Percentiles rank a stretch among this genome's conserved stretches.
phyloP scores from a whole-genome alignment of 2,329 filamentous ascomycete species.

The Niveomyces coronatus region DNA sequence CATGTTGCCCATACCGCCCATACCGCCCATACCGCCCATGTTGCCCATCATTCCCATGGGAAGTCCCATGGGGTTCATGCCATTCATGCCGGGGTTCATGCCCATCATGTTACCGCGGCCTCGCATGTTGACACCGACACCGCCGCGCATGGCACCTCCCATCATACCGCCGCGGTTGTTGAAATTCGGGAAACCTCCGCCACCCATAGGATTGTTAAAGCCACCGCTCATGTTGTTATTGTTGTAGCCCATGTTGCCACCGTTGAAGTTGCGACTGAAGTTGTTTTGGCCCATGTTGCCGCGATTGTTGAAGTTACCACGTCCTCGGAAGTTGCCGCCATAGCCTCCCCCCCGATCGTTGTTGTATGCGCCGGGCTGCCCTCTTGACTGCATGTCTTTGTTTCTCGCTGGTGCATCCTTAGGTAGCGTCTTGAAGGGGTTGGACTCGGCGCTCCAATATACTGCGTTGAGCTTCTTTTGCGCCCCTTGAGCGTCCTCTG shows the following conservation, averaged over 20 bases:
- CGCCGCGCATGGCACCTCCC: conserved; percentile 36
- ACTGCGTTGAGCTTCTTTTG: conserved; percentile 64
- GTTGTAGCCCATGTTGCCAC: conserved; percentile 29
- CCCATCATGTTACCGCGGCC: conserved; percentile 36
- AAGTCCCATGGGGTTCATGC: conserved; percentile 41
- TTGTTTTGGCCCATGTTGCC: conserved; percentile 38
- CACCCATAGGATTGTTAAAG: conserved; percentile 39
- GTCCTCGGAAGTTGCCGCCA: conserved; percentile 40
- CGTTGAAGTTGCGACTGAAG: conserved; percentile 34
- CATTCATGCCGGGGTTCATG: conserved; percentile 47
- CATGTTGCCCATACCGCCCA: conserved; percentile 46
- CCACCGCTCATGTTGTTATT: conserved; percentile 34
- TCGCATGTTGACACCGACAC: conserved; percentile 41
- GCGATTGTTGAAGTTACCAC: conserved; percentile 38
- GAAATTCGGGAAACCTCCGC: conserved; percentile 42
- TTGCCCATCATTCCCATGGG: too few relatives aligned
- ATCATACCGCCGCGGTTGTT: conserved; percentile 39
- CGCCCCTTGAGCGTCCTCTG: conserved; percentile 39
- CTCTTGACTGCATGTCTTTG: conserved; percentile 51
- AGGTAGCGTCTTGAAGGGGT: conserved; percentile 83
- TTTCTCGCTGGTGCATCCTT: conserved; percentile 65
- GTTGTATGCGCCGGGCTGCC: conserved; percentile 38
- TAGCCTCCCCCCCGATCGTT: conserved; percentile 35
- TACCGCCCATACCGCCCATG: conserved; percentile 17
- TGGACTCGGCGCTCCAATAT: conserved; percentile 60